Evolutionary conservation across 2,329 filamentous ascomycete species (phyloP).

Genomic region (Scedosporium aurantiacum): DNA sequence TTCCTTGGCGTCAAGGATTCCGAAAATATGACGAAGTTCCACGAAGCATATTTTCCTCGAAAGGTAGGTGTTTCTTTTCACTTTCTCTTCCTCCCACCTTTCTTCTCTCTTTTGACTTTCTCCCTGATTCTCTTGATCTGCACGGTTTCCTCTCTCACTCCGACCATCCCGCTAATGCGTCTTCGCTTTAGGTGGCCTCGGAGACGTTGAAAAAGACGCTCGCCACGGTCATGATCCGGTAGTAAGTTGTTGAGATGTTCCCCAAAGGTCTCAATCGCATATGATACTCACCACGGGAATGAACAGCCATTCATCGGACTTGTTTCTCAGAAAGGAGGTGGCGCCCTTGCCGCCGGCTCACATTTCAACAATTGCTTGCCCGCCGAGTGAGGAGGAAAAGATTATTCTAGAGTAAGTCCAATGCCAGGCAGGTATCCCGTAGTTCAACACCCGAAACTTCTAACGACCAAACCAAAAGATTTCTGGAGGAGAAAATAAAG

Average conservation of each 20-base stretch:
- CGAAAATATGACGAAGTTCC: background rate
- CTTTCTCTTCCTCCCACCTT: background rate
- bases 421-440: background rate
- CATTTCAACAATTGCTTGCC: background rate
- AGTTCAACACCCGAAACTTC: background rate
- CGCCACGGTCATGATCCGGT: background rate
- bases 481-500: background rate
- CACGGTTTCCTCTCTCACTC: background rate
- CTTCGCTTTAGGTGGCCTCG: background rate
- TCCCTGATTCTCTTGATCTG: no score
- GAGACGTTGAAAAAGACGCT: background rate
- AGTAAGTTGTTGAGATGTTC: background rate
- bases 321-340: background rate
- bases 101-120: no score
- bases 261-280: background rate
- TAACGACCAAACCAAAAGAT: background rate
- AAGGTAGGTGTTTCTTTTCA: background rate
- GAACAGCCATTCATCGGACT: background rate
- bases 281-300: background rate
- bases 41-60: background rate
- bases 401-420: background rate
- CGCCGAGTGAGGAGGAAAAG: background rate
- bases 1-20: conserved; percentile 18
- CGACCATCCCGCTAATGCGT: background rate
- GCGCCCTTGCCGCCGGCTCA: background rate